Base-by-base conservation (phyloP, 2,329 filamentous ascomycete genomes). In the Dothideomycetes sp. region DNA sequence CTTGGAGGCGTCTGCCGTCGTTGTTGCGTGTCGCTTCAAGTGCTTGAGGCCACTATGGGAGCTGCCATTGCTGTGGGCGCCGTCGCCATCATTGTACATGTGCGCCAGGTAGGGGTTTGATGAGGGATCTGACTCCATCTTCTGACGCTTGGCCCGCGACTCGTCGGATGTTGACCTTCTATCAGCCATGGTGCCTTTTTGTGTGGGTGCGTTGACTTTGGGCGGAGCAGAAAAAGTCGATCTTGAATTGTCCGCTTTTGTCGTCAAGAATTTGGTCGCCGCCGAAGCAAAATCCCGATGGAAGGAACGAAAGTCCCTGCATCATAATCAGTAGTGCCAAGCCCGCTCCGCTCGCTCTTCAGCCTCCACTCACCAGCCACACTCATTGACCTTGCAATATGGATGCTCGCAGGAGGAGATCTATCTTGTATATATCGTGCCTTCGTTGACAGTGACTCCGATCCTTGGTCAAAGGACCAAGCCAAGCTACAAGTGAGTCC, bases 101-200 rank as follows among this genome's bases (percentile, higher is more conserved):
- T 98, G 91, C 43, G 87, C 84, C 47, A 98, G 78, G 68, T 98
- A 96, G 1, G 84, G 85, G 60, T 96, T 96, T 58, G 74, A 57
- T 44, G 65, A 64, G 40, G 74, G 73, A 56, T 76, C 71, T 48
- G 61, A 64, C 46, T 64, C 63, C 49, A 68, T 70, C 57, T 75
- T 75, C 54, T 71, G 67, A 46, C 69, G 70, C 64, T 72, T 80
- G 51, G 62, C 61, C 52, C 70, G 66, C 48, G 63, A 65, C 47
- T 62, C 64, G 46, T 70, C 66, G 39, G 62, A 58, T 48, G 71
- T 67, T 57, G 66, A 67, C 61, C 72, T 74, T 64, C 68, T 71
- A 63, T 68, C 71, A 60, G 70, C 65, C 74, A 79, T 78, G 50
- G 13, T 38, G 33, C 15, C 30, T 3, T 5, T 33, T 12, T 5